A percentile compares a stretch with the other conserved stretches of the same genome.
Conservation (phyloP, 2,329 filamentous ascomycete genomes). For the Penicillium sclerotigenum region DNA sequence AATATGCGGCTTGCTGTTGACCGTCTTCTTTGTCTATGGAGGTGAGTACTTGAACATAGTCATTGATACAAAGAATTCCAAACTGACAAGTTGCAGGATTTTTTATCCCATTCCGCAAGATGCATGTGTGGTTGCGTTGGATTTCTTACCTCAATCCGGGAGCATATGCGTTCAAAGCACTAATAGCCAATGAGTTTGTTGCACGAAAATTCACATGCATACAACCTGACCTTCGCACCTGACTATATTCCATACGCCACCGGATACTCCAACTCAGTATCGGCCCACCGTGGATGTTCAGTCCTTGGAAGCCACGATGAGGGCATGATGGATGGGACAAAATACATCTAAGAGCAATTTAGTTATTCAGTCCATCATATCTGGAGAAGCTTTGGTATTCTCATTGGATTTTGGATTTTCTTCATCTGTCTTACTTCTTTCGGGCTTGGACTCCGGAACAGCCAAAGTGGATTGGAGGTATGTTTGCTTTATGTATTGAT, state of each 20-base stretch:
- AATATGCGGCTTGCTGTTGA: slow-evolving; percentile 45
- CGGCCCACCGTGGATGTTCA: slow-evolving; percentile 30
- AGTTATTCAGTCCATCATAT: slow-evolving; percentile 55
- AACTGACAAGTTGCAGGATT: slow-evolving; percentile 44
- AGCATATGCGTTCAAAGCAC: slow-evolving; percentile 64
- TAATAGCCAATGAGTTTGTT: slow-evolving; percentile 68
- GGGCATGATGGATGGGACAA: slow-evolving; percentile 47
- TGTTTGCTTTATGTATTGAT: background rate
- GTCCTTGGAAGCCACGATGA: slow-evolving; percentile 29
- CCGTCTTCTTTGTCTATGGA: slow-evolving; percentile 53
- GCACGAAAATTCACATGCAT: slow-evolving; percentile 52
- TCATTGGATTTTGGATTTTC: slow-evolving; percentile 68
- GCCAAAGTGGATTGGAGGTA: slow-evolving; percentile 43
- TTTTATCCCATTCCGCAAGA: slow-evolving; percentile 56
- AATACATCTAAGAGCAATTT: slow-evolving; percentile 54
- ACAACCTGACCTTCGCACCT: slow-evolving; percentile 49
- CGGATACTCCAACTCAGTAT: slow-evolving; percentile 35
- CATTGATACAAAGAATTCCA: background rate
- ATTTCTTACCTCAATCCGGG: slow-evolving; percentile 62
- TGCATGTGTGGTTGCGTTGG: slow-evolving; percentile 63
- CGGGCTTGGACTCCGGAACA: slow-evolving; percentile 62
- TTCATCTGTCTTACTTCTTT: slow-evolving; percentile 73
- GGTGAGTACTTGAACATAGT: slow-evolving; percentile 15
- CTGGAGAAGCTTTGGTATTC: slow-evolving; percentile 74
- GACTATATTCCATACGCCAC: slow-evolving; percentile 47